phyloP scores from a whole-genome alignment of 2,329 filamentous ascomycete species.

The Colletotrichum sansevieriae region DNA sequence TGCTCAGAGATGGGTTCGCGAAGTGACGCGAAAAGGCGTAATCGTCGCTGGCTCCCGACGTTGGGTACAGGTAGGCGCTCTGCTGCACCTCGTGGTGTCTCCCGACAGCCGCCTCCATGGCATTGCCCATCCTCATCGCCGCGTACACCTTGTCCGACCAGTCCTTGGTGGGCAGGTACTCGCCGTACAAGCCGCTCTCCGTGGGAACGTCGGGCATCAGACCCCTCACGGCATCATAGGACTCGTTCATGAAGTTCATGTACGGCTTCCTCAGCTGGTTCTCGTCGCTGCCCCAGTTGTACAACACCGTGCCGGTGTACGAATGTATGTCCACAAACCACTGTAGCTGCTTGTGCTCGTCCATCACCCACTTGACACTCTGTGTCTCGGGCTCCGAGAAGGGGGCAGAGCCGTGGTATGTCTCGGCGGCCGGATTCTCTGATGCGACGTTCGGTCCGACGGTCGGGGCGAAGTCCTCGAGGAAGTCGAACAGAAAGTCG shows the following conservation, averaged over 20 bases:
- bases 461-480: conserved; percentile 55
- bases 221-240: conserved; percentile 66
- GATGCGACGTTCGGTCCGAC: conserved; percentile 58
- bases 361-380: conserved; percentile 65
- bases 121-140: conserved; percentile 51
- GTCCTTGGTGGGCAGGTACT: conserved; percentile 59
- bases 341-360: conserved; percentile 61
- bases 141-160: conserved; percentile 49
- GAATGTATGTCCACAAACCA: conserved; percentile 73
- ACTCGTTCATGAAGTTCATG: conserved; percentile 66
- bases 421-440: conserved; percentile 57
- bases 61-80: conserved; percentile 59
- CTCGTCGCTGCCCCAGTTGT: conserved; percentile 69
- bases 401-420: conserved; percentile 64
- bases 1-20: conserved; percentile 49
- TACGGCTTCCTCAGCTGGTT: conserved; percentile 58
- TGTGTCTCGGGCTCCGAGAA: conserved; percentile 69
- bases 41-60: conserved; percentile 60
- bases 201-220: conserved; percentile 54
- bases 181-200: conserved; percentile 54
- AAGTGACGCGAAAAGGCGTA: conserved; percentile 62
- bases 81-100: conserved; percentile 55
- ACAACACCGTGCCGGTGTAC: conserved; percentile 59
- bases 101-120: conserved; percentile 56
- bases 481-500: conserved; percentile 69